Evolutionary conservation across 257 asterid genomes (phyloP), one percentile per base, ranked within the genome.

Genomic region (Nyctanthes arbortristis): DNA sequence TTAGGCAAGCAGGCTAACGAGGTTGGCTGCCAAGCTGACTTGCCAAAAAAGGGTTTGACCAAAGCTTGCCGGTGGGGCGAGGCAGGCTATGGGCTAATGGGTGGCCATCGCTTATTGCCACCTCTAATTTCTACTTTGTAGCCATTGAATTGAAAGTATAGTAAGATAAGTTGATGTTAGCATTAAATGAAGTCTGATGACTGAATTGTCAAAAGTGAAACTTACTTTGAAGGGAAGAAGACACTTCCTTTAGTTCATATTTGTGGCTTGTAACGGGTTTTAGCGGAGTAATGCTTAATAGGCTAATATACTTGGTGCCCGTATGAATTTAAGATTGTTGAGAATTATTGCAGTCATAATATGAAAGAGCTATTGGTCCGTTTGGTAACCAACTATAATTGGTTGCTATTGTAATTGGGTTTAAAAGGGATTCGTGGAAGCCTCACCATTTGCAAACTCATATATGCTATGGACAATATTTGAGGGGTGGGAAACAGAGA

Each of bases 191-290:
- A 18, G 13, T 22, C 28, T 49, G 29, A 20, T 49, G 20, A 49
- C 12, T 49, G 58, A 49, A 70, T 45, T 43, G 61, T 27, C 45
- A 43, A 62, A 16, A 37, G 58, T 25, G 28, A 29, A 52, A 14
- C 13, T 34, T 65, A 56, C 39, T 65, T 31, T 14, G 9, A 32
- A 0, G 39, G 28, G 1, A 25, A 25, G 45, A 25, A 12, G 10
- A 27, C 28, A 14, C n/a, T 66, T 43, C 18, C 27, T 28, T 28
- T 45, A 58, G 7, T 32, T 4, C 31, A 12, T 47, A 13, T 40
- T n/a, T 31, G 6, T 65, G 65, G 24, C 61, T 33, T 36, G 31
- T 22, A 33, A 43, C 22, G 1, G 59, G 9, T 30, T 30, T 12
- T 33, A 18, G 43, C 10, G 16, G 31, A 33, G 4, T 39, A 32